Conservation (phyloP, 352 stramenopile species). For the Aphanomyces stellatus region DNA sequence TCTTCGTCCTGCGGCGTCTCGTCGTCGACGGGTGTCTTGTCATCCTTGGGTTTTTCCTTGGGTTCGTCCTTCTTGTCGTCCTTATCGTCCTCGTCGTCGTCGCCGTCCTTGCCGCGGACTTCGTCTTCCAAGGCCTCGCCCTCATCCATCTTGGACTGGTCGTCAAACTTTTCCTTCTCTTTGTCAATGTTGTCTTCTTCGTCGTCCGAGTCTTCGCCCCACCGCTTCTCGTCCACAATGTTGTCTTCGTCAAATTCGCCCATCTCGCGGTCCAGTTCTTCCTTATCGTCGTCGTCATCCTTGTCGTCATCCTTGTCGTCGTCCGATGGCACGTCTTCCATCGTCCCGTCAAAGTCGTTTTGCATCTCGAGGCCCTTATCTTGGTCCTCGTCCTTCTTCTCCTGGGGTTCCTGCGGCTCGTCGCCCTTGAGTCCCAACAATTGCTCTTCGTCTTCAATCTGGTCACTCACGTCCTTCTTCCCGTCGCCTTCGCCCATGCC, state of each 20-base stretch:
- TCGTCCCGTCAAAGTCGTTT: conserved; percentile 99
- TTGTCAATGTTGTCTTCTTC: conserved; percentile 93
- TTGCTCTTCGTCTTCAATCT: conserved; percentile 99
- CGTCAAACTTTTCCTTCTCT: conserved; percentile 92
- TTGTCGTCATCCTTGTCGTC: conserved; percentile 61
- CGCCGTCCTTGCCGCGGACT: conserved; percentile 78
- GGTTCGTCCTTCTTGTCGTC: conserved; percentile 27
- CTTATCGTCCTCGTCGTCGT: conserved; percentile 30
- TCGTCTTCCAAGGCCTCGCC: conserved; percentile 77
- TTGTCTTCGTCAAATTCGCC: conserved; percentile 96
- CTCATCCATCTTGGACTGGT: conserved; percentile 73
- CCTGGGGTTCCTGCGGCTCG: conserved; percentile 72
- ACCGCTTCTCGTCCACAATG: conserved; percentile 99
- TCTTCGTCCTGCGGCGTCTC: conserved; percentile 27
- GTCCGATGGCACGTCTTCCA: conserved; percentile 94
- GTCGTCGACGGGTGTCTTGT: conserved; percentile 25
- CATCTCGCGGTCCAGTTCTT: conserved; percentile 99
- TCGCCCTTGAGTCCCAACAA: conserved; percentile 96
- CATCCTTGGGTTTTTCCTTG: conserved; percentile 26
- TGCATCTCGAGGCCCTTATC: conserved; percentile 99
- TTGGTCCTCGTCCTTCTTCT: conserved; percentile 85
- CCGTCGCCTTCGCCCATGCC: conserved; percentile 99
- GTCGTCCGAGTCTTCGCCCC: conserved; percentile 89
- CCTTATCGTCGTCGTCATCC: conserved; percentile 78
- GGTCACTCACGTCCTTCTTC: conserved; percentile 98